Base-by-base conservation (phyloP, 768 basidiomycete species). In the Astraeus odoratus region DNA sequence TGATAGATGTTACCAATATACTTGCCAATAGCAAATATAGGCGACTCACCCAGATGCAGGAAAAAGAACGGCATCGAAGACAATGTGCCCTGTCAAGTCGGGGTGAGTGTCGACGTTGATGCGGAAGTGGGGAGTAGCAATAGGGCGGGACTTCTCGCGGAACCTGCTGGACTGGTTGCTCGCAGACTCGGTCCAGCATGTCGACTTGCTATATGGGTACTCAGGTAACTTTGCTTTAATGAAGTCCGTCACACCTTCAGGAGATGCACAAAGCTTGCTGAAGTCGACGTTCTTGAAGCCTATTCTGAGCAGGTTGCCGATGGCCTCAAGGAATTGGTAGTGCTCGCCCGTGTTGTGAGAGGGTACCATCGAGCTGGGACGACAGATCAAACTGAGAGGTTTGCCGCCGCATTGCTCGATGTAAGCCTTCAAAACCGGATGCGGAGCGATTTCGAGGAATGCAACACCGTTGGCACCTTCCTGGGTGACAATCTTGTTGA, bases 41-140 rank as follows among this genome's bases (percentile, higher is more conserved):
- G 60, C 68, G 2, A 69, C 51, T 39, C 55, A 75, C 16, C 71
- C 74, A 15, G 72, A 64, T 12, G 71, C 72, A 8, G 74, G 71
- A 66, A 73, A 67, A 20, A 75, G 72, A 0, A 70, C 61, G 18
- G 73, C 70, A 1, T 67, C 68, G 22, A 65, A 63, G 33, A 75
- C 70, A 15, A 73, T 51, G 51, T 76, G 74, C 24, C 74, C 64
- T 0, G 70, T 66, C 8, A 76, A 52, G 19, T 61, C 61, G 0
- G 74, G 58, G 34, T 64, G 64, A 26, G 53, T 47, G 22, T 63
- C 57, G 7, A 47, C 57, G 29, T 47, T 74, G 25, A 75, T 47
- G 9, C 61, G 61, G 37, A 72, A 60, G 31, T 61, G 57, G 0
- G 55, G 15, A 29, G 65, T 53, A 36, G 71, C 67, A 8, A 73